Evolutionary conservation across 2,329 filamentous ascomycete species (phyloP), one percentile per base, ranked within the genome.

Genomic region (Monilinia fructicola): DNA sequence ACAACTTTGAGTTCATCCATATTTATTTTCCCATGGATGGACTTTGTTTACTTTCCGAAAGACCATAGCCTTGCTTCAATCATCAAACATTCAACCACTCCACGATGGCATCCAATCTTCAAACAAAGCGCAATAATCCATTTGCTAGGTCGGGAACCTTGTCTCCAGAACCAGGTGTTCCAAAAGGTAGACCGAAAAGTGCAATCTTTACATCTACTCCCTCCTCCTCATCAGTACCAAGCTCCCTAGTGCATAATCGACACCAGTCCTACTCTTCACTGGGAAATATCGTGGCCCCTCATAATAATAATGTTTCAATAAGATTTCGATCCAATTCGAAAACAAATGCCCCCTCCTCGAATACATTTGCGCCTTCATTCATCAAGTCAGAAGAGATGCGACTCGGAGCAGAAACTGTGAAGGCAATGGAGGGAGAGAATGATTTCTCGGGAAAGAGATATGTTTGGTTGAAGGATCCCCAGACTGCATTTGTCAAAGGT

Each of bases 381-480:
- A 98, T 99, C 79, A 95, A 94, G 78, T 87, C 88, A 0, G 93
- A 96, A 71, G 91, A 93, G 71, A 81, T 91, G 78, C 84, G 87
- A 71, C 79, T 81, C 46, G 81, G 78, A 44, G 78, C 82, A 62
- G 86, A 88, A 70, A 75, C 81, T 14, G 84, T 89, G 21, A 83
- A 83, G 60, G 90, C 92, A 23, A 93, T 97, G 68, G 96, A 99
- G 79, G 95, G 95, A 70, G 94, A 97, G 76, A 98, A 97, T 77
- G 95, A 99, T 82, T 98, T 99, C 78, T 99, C 95, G 0, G 96
- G 95, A 67, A 98, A 96, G 81, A 87, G 95, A 81, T 99, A 98
- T 82, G 93, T 99, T 71, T 99, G 95, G 96, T 83, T 99, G 76
- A 91, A 90, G 78, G 93, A 99, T 79, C 84, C 91, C 1, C 86